A percentile compares a stretch with the other conserved stretches of the same genome.
These are phyloP conservation scores for Aeschynomene evenia DNA, from an alignment of 306 rosid genomes.

Conservation along the genomic window DNA sequence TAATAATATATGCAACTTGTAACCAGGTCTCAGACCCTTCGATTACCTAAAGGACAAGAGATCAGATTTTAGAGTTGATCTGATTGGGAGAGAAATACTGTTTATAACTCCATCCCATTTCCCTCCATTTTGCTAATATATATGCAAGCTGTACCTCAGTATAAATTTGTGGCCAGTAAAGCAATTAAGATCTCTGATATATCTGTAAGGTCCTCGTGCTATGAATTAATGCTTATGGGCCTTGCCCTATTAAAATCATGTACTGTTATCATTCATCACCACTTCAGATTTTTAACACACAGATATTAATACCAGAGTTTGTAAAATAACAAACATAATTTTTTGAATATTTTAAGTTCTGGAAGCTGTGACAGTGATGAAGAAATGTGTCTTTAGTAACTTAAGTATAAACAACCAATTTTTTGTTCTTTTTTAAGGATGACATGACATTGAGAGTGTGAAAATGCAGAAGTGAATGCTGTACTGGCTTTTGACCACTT, in stretches of 20 bases:
- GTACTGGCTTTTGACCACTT: too few relatives aligned
- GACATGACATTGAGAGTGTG: too few relatives aligned
- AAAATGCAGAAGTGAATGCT: too few relatives aligned
- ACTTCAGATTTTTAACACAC: background rate
- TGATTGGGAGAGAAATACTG: too few relatives aligned
- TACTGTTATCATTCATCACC: background rate
- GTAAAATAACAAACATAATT: too few relatives aligned
- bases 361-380: background rate
- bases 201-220: slow-evolving; percentile 21
- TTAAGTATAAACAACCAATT: too few relatives aligned
- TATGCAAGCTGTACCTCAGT: background rate
- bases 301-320: background rate
- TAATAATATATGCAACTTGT: background rate
- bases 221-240: background rate
- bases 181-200: background rate
- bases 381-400: background rate
- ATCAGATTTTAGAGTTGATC: too few relatives aligned
- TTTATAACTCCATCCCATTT: too few relatives aligned
- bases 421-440: too few relatives aligned
- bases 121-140: too few relatives aligned
- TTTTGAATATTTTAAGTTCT: background rate
- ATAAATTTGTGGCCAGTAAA: background rate
- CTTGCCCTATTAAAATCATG: background rate
- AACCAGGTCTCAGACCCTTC: too few relatives aligned
- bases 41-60: too few relatives aligned